Evolutionary conservation across 108 stramenopile genomes (phyloP).

Genomic region (Discostella stelligeroides): DNA sequence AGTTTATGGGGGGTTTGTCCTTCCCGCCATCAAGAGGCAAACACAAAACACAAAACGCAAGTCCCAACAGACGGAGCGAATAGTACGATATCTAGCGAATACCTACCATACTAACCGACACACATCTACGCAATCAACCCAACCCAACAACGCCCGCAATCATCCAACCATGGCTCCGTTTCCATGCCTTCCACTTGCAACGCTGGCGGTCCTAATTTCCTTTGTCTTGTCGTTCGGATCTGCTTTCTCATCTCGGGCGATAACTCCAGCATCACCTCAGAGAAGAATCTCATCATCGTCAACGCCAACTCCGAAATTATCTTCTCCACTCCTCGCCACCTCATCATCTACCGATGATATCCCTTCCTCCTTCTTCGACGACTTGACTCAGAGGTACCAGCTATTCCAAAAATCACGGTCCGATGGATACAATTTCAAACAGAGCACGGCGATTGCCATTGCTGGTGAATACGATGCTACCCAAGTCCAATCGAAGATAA

Average conservation of each 20-base stretch:
- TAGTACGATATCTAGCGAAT: too few relatives aligned
- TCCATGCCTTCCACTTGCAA: neutral
- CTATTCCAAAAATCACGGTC: slow-evolving; percentile 37
- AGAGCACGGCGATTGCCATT: slow-evolving; percentile 51
- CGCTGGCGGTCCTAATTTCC: slow-evolving; percentile 9
- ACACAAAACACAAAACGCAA: too few relatives aligned
- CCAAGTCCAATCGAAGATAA: slow-evolving; percentile 43
- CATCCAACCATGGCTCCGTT: slow-evolving; percentile 5
- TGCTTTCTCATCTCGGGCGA: neutral
- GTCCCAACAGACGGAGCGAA: too few relatives aligned
- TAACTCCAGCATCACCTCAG: neutral
- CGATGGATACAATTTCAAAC: slow-evolving; percentile 60
- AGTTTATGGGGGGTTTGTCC: too few relatives aligned
- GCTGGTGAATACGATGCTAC: slow-evolving; percentile 67
- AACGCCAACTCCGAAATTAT: too few relatives aligned
- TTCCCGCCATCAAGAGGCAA: too few relatives aligned
- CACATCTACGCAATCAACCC: too few relatives aligned
- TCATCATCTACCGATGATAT: slow-evolving; percentile 18
- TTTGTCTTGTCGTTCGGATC: neutral
- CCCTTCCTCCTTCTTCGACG: slow-evolving; percentile 26
- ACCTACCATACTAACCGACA: too few relatives aligned
- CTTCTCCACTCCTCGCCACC: slow-evolving; percentile 17
- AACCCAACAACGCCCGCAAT: too few relatives aligned
- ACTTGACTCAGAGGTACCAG: slow-evolving; percentile 25
- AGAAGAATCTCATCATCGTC: neutral